These are phyloP conservation scores for Calendula officinalis DNA, from an alignment of 129 eudicot genomes.

Conservation along the genomic window DNA sequence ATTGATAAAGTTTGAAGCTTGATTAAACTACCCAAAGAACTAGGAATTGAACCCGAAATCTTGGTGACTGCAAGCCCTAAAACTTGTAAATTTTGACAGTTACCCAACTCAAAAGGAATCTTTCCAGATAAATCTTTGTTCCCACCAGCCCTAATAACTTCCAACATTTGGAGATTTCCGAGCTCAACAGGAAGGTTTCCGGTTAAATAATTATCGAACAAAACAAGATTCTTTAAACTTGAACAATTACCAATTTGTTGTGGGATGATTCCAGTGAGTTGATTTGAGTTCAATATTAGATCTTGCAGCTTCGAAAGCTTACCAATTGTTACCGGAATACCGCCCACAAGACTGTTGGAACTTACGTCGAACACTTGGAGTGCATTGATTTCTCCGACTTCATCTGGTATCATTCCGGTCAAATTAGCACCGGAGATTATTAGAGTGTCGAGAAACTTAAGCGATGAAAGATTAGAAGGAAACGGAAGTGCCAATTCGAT, in stretches of 20 bases:
- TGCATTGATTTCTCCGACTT: conserved; percentile 47
- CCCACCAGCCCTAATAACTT: conserved; percentile 65
- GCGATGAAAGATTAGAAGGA: conserved; percentile 58
- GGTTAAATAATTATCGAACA: conserved; percentile 64
- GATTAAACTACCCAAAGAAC: conserved; percentile 49
- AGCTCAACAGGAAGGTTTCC: conserved; percentile 62
- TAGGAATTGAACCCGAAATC: conserved; percentile 65
- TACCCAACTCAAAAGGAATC: conserved; percentile 59
- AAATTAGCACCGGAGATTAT: conserved; percentile 62
- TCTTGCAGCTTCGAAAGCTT: conserved; percentile 52
- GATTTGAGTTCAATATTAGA: conserved; percentile 63
- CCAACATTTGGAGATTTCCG: conserved; percentile 50
- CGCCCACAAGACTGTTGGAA: conserved; percentile 57
- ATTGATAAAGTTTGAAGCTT: conserved; percentile 63
- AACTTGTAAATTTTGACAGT: conserved; percentile 47
- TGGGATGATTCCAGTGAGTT: conserved; percentile 56
- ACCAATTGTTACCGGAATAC: conserved; percentile 55
- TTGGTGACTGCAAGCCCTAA: conserved; percentile 83
- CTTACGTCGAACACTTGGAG: conserved; percentile 59
- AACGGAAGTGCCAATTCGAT: conserved; percentile 53
- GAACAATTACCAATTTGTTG: conserved; percentile 48
- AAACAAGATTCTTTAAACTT: conserved; percentile 42
- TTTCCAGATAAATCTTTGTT: conserved; percentile 60
- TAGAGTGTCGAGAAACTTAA: conserved; percentile 42
- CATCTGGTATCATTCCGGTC: conserved; percentile 66